Evolutionary conservation across 306 rosid species (phyloP), one percentile per base, ranked within the genome.

Genomic region (Rosa lucieae): DNA sequence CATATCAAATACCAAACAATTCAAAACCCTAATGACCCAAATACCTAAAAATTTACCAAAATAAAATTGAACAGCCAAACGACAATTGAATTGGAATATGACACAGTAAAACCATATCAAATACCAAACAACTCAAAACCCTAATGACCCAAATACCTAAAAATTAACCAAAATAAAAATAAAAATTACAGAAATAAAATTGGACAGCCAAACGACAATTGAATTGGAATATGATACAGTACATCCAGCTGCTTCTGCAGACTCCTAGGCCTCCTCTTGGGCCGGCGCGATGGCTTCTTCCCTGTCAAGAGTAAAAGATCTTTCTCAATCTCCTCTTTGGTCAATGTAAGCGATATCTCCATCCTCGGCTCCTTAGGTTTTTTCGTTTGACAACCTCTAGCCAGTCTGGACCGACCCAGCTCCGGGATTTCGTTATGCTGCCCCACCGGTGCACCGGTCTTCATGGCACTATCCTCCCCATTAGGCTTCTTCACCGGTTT

Each of bases 191-290:
- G 15, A 8, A 17, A 20, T 26, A 76, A 76, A 48, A 17, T 40
- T 15, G 14, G 21, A 58, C 35, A 52, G 48, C 21, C 51, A 46
- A 67, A 39, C 8, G 18, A 58, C 29, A 49, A 40, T 10, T 12
- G 3, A 13, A 8, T 55, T n/a, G 29, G 63, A 56, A 18, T 0
- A 61, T 61, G 67, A 23, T 9, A 61, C 39, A 4, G 2, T 40
- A 89, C 92, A 61, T 89, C 87, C 29, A 84, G 76, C 8, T 37
- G n/a, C 21, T 70, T 85, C 78, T 86, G 86, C 42, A 76, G 69
- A 17, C 0, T 43, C 72, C 12, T 77, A 1, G 80, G 3, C 77
- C 89, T 79, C 77, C 43, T 86, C 72, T 6, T 69, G 14, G 85
- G 80, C 77, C 73, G 82, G 51, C 81, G 81, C 0, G 83, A 12